Percentiles rank a stretch among this genome's conserved stretches.
phyloP scores from a whole-genome alignment of 192 early-diverging fungal species.

The Coemansia sp. region DNA sequence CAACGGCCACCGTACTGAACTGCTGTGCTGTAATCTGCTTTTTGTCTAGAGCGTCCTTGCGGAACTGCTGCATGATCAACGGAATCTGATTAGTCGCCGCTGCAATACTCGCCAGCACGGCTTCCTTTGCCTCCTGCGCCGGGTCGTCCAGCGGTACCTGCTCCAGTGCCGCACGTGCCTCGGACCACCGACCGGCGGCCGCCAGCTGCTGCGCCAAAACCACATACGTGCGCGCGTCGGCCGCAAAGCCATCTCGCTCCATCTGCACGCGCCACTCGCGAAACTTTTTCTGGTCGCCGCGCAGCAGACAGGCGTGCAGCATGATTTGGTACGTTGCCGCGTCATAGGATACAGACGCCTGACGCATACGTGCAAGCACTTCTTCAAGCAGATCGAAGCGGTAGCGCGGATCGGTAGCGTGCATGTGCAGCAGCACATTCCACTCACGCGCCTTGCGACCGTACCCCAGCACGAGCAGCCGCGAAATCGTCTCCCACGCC shows the following conservation, averaged over 20 bases:
- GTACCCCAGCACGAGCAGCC: constrained; percentile 21
- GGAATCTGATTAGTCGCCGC: constrained; percentile 9
- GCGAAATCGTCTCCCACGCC: constrained; percentile 23
- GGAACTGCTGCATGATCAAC: constrained; percentile 22
- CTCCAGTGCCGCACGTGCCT: constrained; percentile 23
- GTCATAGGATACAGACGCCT: constrained; percentile 14
- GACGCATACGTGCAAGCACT: constrained; percentile 23
- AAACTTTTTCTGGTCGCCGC: constrained; percentile 24
- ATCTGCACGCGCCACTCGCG: constrained; percentile 24
- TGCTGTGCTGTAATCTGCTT: constrained; percentile 10
- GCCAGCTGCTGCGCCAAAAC: constrained; percentile 24
- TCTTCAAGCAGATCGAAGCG: constrained; percentile 23
- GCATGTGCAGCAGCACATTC: constrained; percentile 39
- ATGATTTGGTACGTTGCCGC: constrained; percentile 37
- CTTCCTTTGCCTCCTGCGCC: constrained; percentile 2
- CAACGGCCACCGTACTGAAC: constrained; percentile 14
- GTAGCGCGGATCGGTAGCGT: constrained; percentile 42
- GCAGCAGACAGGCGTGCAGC: constrained; percentile 35
- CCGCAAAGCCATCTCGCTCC: constrained; percentile 17
- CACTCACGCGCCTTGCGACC: constrained; percentile 24
- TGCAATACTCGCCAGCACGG: constrained; percentile 18
- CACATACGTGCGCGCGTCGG: constrained; percentile 15
- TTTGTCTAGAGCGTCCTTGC: constrained; percentile 9
- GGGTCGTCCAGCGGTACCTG: constrained; percentile 16
- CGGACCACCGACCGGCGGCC: constrained; percentile 25